A percentile compares a stretch with the other conserved stretches of the same genome.
Evolutionary conservation across 371 early-diverging fungal genomes (phyloP).

Genomic region (Rhizopus arrhizus): DNA sequence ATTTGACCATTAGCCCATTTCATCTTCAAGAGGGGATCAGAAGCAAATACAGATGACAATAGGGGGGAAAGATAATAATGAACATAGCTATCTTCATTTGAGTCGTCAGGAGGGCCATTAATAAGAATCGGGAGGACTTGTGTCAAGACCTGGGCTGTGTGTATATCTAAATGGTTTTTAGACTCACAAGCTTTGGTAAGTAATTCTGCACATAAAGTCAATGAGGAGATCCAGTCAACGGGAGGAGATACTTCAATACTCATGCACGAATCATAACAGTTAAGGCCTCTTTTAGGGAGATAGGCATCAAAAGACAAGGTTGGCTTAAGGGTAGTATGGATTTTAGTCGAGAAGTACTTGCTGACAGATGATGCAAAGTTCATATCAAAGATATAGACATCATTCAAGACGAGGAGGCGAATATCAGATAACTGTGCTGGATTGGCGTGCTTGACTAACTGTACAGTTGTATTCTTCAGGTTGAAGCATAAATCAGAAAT

Average conservation of each 20-base stretch:
- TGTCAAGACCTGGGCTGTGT: constrained; percentile 22
- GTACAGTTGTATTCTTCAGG: too few relatives aligned
- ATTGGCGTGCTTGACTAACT: too few relatives aligned
- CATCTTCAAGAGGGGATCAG: constrained; percentile 11
- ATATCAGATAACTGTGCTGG: too few relatives aligned
- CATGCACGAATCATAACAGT: constrained; percentile 21
- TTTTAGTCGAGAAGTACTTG: too few relatives aligned
- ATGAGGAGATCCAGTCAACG: constrained; percentile 8
- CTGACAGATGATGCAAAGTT: too few relatives aligned
- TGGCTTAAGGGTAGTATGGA: too few relatives aligned
- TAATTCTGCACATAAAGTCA: constrained; percentile 12
- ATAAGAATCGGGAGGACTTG: constrained; percentile 18
- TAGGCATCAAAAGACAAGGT: too few relatives aligned
- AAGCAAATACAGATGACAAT: constrained; percentile 16
- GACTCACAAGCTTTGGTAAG: constrained; percentile 11
- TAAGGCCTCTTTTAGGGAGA: neutral
- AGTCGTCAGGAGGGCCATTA: constrained; percentile 20
- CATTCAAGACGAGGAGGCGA: too few relatives aligned
- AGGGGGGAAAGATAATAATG: constrained; percentile 18
- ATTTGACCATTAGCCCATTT: constrained; percentile 21
- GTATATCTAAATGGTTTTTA: constrained; percentile 16
- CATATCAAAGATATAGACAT: too few relatives aligned
- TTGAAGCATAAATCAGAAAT: too few relatives aligned
- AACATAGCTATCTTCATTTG: constrained; percentile 19
- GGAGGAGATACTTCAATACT: constrained; percentile 12